These are phyloP conservation scores for Dendrothele bispora DNA, from an alignment of 768 basidiomycete species.

Conservation along the genomic window DNA sequence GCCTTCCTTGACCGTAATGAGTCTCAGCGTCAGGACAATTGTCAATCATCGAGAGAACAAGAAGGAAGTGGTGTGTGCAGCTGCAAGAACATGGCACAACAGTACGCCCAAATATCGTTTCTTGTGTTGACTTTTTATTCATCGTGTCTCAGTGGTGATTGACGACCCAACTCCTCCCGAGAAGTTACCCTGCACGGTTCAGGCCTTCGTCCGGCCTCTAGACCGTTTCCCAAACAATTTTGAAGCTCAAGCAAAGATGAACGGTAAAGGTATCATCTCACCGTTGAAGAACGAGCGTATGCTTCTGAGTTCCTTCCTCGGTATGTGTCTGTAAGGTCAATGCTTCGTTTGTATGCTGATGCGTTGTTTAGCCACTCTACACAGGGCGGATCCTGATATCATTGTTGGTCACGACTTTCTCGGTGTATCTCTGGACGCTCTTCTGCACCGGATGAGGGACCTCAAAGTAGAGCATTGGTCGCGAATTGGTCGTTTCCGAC, in stretches of 20 bases:
- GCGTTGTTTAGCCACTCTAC: slow-evolving; percentile 55
- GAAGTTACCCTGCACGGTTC: slow-evolving; percentile 74
- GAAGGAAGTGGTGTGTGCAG: slow-evolving; percentile 88
- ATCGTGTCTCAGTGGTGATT: slow-evolving; percentile 61
- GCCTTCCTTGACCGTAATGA: slow-evolving; percentile 90
- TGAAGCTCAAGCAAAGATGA: slow-evolving; percentile 63
- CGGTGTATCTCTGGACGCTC: slow-evolving; percentile 84
- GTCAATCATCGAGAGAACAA: slow-evolving; percentile 94
- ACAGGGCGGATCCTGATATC: slow-evolving; percentile 91
- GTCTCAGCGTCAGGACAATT: slow-evolving; percentile 83
- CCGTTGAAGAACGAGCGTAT: slow-evolving; percentile 82
- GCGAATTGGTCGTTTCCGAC: slow-evolving; percentile 84
- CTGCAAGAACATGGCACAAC: slow-evolving; percentile 79
- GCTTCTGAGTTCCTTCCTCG: slow-evolving; percentile 78
- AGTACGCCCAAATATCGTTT: slow-evolving; percentile 33
- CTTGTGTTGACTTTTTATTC: not conserved
- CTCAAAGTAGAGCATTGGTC: slow-evolving; percentile 94
- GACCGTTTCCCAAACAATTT: slow-evolving; percentile 86
- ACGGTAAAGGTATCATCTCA: slow-evolving; percentile 66
- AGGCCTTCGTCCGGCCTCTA: slow-evolving; percentile 89
- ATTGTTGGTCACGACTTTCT: slow-evolving; percentile 94
- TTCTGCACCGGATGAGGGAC: slow-evolving; percentile 89
- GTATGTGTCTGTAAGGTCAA: slow-evolving; percentile 43
- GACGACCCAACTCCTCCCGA: slow-evolving; percentile 94
- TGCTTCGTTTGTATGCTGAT: not conserved